These are phyloP conservation scores for bread wheat (Triticum aestivum) DNA, from an alignment of 176 grass and related monocot species.

Conservation along the genomic window IWGSC_CS_RefSeq_v2.1 NC_057799.1:565931796-565932295, in stretches of 20 bases:
- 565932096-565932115: not conserved
- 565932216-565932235: no score
- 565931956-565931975: not conserved
- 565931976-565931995: not conserved
- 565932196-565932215: no score
- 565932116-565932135: conserved; percentile 9
- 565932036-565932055: not conserved
- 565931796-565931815: not conserved
- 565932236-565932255: no score
- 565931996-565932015: not conserved
- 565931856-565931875: not conserved
- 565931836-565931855: not conserved
- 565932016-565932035: conserved; percentile 1
- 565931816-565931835: not conserved
- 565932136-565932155: not conserved
- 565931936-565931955: conserved; percentile 23
- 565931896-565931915: not conserved
- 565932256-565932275: no score
- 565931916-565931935: conserved; percentile 10
- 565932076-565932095: not conserved
- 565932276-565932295: no score
- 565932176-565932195: no score
- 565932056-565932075: not conserved
- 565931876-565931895: not conserved
- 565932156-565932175: no score